Percentiles rank a stretch among this genome's conserved stretches.
These are phyloP conservation scores for Aureobasidium sp. DNA, from an alignment of 2,329 filamentous ascomycete genomes.

Conservation along the genomic window DNA sequence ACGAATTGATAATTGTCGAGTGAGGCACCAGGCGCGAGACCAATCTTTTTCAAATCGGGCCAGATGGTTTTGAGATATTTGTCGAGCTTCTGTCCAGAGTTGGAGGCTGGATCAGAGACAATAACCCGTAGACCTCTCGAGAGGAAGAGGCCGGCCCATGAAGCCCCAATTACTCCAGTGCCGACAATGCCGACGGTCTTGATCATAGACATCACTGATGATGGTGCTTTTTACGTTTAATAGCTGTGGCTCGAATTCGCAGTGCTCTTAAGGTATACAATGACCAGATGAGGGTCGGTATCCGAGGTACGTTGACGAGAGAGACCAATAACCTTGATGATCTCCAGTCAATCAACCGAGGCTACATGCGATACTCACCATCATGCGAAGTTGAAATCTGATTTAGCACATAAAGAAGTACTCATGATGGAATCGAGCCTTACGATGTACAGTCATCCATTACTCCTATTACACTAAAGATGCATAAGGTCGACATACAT, in stretches of 20 bases:
- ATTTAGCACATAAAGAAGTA: background rate
- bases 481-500: background rate
- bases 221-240: background rate
- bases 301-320: background rate
- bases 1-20: constrained; percentile 22
- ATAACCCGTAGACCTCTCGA: constrained; percentile 35
- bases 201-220: constrained; percentile 3
- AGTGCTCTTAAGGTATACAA: background rate
- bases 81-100: constrained; percentile 28
- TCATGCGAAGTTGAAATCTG: background rate
- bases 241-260: background rate
- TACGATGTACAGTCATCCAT: background rate
- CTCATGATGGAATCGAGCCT: background rate
- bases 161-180: constrained; percentile 35
- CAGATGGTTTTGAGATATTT: constrained; percentile 22
- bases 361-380: background rate
- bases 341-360: background rate
- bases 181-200: constrained; percentile 31
- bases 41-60: constrained; percentile 20
- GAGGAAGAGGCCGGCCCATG: constrained; percentile 38
- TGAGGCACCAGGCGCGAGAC: constrained; percentile 16
- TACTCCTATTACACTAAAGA: background rate
- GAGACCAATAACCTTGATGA: background rate
- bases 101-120: constrained; percentile 36
- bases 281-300: background rate